Conservation (phyloP, 2,329 filamentous ascomycete genomes). For the Bipolaris oryzae region DNA sequence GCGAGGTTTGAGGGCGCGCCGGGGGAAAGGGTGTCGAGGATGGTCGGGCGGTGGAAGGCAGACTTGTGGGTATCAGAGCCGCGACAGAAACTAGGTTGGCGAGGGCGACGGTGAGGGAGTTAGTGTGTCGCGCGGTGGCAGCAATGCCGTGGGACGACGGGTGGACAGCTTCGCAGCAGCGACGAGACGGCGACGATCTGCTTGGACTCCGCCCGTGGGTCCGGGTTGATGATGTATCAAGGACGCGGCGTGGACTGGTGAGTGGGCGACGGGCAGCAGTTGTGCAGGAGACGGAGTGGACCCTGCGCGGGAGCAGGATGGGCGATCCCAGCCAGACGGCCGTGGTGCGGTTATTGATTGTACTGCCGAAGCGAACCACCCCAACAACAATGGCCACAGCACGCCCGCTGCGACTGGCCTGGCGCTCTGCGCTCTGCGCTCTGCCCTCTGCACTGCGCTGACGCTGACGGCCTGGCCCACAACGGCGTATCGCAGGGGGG, state of each 20-base stretch:
- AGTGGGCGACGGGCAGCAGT: conserved; percentile 8
- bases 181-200: conserved; percentile 19
- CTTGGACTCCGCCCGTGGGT: conserved; percentile 23
- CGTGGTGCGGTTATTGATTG: conserved; percentile 8
- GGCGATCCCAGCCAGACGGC: conserved; percentile 17
- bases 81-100: conserved; percentile 5
- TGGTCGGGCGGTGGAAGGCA: conserved; percentile 1
- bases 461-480: not conserved
- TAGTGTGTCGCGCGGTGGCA: conserved; percentile 32
- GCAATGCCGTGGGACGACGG: conserved; percentile 19
- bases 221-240: conserved; percentile 29
- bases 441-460: too few relatives aligned
- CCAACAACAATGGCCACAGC: conserved; percentile 7
- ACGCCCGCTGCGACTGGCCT: not conserved
- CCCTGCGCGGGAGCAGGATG: conserved; percentile 15
- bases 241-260: conserved; percentile 2
- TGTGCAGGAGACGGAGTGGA: conserved; percentile 30
- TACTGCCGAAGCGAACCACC: conserved; percentile 10
- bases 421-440: too few relatives aligned
- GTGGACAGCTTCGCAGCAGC: conserved; percentile 1
- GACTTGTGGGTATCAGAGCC: not conserved
- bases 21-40: not conserved
- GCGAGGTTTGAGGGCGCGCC: conserved; percentile 5
- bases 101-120: conserved; percentile 25
- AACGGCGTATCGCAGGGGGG: not conserved